Conservation (phyloP, 2,329 filamentous ascomycete species). For the Bisporella sp. region DNA sequence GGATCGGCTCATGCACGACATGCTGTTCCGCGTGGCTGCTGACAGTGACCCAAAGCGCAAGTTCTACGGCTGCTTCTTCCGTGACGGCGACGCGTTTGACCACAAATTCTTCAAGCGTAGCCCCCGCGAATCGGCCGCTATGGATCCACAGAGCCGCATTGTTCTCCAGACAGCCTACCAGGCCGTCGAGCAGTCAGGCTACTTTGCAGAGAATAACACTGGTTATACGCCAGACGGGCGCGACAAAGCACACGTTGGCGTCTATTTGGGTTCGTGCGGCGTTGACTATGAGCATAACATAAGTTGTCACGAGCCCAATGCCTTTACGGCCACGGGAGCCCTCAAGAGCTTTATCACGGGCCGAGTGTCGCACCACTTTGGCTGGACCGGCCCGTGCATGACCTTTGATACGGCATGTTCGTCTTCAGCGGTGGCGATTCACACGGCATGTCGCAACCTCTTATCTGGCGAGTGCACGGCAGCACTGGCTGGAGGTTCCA, state of each 20-base stretch:
- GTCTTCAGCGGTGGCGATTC: constrained; percentile 27
- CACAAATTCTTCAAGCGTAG: constrained; percentile 81
- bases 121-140: constrained; percentile 67
- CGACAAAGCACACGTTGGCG: constrained; percentile 11
- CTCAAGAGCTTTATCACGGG: constrained; percentile 15
- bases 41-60: constrained; percentile 1
- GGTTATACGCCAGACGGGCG: constrained; percentile 36
- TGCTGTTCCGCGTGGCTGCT: constrained; percentile 22
- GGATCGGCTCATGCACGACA: constrained; percentile 64
- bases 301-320: constrained; percentile 9
- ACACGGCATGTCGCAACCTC: constrained; percentile 38
- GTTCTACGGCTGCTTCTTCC: background rate
- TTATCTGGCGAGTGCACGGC: constrained; percentile 33
- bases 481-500: constrained; percentile 37
- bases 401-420: constrained; percentile 34
- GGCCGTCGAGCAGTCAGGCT: constrained; percentile 62
- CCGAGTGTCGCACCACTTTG: constrained; percentile 31
- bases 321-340: constrained; percentile 12
- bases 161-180: constrained; percentile 73
- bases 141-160: constrained; percentile 71
- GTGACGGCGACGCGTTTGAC: constrained; percentile 46
- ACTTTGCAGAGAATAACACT: constrained; percentile 42
- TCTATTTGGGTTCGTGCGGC: constrained; percentile 10
- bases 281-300: constrained; percentile 15
- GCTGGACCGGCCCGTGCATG: constrained; percentile 29